Conservation (phyloP, 2,329 filamentous ascomycete genomes). For the Botrytis cinerea region DNA sequence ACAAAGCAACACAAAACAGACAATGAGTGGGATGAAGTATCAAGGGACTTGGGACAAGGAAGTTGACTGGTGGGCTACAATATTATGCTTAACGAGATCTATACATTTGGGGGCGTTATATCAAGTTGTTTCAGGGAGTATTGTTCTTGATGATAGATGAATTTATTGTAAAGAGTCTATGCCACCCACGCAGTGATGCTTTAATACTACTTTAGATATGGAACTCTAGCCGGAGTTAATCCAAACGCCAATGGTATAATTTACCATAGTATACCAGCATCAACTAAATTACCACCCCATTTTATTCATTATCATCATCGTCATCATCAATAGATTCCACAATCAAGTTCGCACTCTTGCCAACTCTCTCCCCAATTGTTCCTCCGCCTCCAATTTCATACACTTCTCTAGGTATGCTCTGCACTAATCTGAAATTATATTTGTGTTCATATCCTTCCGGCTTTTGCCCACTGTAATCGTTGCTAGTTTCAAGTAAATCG, state of each 20-base stretch:
- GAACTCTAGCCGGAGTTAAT: not conserved
- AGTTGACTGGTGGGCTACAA: not conserved
- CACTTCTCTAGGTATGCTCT: conserved; percentile 80
- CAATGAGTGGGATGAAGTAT: not conserved
- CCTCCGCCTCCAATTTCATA: conserved; percentile 68
- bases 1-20: too few species aligned
- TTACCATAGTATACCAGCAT: conserved; percentile 1
- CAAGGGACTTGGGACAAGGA: not conserved
- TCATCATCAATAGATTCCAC: conserved; percentile 68
- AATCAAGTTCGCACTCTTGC: conserved; percentile 82
- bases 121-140: not conserved
- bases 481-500: conserved; percentile 56
- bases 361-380: conserved; percentile 72
- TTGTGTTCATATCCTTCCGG: conserved; percentile 75
- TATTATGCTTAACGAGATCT: too few species aligned
- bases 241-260: not conserved
- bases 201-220: conserved; percentile 3
- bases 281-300: not conserved
- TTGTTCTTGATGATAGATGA: not conserved
- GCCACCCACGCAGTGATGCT: conserved; percentile 19
- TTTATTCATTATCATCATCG: conserved; percentile 29
- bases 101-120: not conserved
- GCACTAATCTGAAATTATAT: conserved; percentile 84
- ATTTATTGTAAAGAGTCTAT: conserved; percentile 16
- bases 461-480: conserved; percentile 39